A percentile compares a stretch with the other conserved stretches of the same genome.
Evolutionary conservation across 2,329 filamentous ascomycete species (phyloP).

Genomic region (Fusarium piperis): DNA sequence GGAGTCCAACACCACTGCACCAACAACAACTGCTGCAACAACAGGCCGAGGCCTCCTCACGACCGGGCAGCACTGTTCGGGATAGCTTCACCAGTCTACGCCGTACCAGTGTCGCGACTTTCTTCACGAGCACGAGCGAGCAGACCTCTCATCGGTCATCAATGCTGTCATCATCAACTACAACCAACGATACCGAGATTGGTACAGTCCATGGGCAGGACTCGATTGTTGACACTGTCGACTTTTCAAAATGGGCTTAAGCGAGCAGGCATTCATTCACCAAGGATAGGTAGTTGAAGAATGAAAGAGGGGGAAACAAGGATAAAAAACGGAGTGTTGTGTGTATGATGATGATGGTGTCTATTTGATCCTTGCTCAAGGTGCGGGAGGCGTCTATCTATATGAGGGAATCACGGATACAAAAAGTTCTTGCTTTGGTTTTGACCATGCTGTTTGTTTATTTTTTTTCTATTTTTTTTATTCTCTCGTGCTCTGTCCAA

Average conservation of each 20-base stretch:
- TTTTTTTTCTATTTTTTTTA: constrained; percentile 26
- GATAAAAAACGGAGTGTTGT: background rate
- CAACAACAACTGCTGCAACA: constrained; percentile 35
- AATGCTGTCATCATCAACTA: constrained; percentile 62
- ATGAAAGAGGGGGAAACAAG: background rate
- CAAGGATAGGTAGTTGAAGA: background rate
- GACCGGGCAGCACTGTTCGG: constrained; percentile 61
- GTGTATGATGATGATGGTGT: constrained; percentile 27
- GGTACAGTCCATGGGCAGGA: constrained; percentile 44
- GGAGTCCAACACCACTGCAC: constrained; percentile 37
- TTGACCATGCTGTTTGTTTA: background rate
- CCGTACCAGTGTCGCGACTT: constrained; percentile 72
- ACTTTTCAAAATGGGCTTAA: constrained; percentile 53
- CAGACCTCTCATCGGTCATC: constrained; percentile 67
- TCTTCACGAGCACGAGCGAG: constrained; percentile 68
- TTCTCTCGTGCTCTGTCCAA: constrained; percentile 3
- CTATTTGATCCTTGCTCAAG: constrained; percentile 6
- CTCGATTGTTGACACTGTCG: constrained; percentile 49
- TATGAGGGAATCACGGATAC: constrained; percentile 41
- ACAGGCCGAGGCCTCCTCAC: constrained; percentile 43
- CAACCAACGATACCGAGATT: constrained; percentile 65
- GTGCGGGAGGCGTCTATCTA: constrained; percentile 43
- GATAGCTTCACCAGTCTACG: constrained; percentile 70
- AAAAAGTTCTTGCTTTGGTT: constrained; percentile 42
- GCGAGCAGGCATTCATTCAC: constrained; percentile 2